Evolutionary conservation across 1,139 yeast genomes (phyloP), one percentile per base, ranked within the genome.

Genomic region (Yamadazyma sp.): DNA sequence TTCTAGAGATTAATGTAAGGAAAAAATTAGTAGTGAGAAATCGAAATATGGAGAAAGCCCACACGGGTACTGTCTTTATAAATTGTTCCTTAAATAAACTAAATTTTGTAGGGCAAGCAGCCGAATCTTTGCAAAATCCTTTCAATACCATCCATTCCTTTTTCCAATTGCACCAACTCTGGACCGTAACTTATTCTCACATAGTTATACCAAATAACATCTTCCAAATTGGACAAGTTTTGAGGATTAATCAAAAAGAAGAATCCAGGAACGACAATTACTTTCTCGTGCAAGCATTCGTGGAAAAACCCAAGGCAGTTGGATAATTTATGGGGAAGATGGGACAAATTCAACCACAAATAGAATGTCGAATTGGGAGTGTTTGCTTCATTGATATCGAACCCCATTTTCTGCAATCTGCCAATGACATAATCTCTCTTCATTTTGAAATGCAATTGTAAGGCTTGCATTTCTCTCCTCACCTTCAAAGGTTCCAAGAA

Each of bases 141-240:
- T 53, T 79, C 83, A 39, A 81, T 79, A 11, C 83, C 83, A 51
- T 80, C 84, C 84, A 81, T 76, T n/a, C 86, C 86, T 50, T 64
- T 63, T 39, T 65, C 78, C 51, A 80, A 64, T 33, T 72, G 73
- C 28, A 67, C 71, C 48, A 79, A 49, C 46, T 79, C 84, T 3
- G 87, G 86, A 2, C 87, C 87, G 51, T 80, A 81, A 48, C 83
- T 77, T 41, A 81, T 63, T 53, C 87, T 66, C 9, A 80, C 83
- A 50, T 70, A 80, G 46, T 79, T 77, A 53, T 77, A 80, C 83
- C 83, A 79, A 37, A 78, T 81, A 18, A 78, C 80, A 48, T 80
- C 86, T 48, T 74, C 81, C 43, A 81, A 62, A 40, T 75, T 75
- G 39, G 83, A 70, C 59, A 81, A 75, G 51, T 81, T 80, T 48